Evolutionary conservation across 352 stramenopile species (phyloP), one percentile per base, ranked within the genome.

Genomic region (Pseudoperonospora humuli): DNA sequence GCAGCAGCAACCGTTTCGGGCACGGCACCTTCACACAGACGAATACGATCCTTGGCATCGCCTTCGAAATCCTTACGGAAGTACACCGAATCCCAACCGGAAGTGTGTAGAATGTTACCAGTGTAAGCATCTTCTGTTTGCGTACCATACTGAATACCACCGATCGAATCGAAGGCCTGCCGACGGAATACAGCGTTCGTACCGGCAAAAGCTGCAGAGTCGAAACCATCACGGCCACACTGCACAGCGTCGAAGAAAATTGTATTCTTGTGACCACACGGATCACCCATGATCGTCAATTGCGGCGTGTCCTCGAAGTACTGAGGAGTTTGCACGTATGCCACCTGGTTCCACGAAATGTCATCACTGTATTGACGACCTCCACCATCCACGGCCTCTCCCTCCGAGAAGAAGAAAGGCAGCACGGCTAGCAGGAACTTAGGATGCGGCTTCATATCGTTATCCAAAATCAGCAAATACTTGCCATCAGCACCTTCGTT

Each of bases 161-260:
- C 78, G 26, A 95, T 87, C 17, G 79, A 92, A 58, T 94, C 80
- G 21, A 95, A 89, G 0, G 84, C 79, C 45, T 94, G 71, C 46
- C 84, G 81, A 75, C 80, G 79, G 70, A 95, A 94, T 7, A 93
- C 75, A 7, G 84, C 84, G 50, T 93, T 93, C 2, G 84, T 95
- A 54, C 84, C 84, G 62, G 82, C 82, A 32, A 94, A 94, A 61
- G 82, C 71, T 14, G 82, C 79, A 11, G 73, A 94, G 46, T 94
- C 82, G 49, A 88, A 94, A 29, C 82, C 82, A 55, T 94, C 82
- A 70, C 73, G 79, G 45, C 82, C 79, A 57, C 73, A 89, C 66
- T 92, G 79, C 55, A 91, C 77, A 40, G 82, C 77, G 42, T 94
- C 82, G 59, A 91, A 94, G 75, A 94, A 94, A 72, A 87, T 94